phyloP scores from a whole-genome alignment of 148 eudicot genomes.

The Vaccinium corymbosum region DNA sequence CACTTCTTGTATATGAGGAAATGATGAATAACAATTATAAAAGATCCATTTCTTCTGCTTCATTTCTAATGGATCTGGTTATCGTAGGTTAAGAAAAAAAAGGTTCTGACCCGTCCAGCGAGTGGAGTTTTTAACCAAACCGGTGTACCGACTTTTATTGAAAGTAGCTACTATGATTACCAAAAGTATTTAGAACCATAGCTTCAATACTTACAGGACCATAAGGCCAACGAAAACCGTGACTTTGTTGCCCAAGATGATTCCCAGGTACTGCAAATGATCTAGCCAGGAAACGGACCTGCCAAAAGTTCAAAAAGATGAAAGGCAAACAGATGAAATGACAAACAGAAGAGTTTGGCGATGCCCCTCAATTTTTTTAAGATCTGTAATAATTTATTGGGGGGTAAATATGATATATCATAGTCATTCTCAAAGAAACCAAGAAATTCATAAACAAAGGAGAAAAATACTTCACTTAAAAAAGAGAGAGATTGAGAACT shows the following conservation, averaged over 20 bases:
- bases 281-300: constrained; percentile 97
- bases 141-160: not conserved
- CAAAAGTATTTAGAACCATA: not conserved
- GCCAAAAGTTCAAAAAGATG: constrained; percentile 20
- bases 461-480: not conserved
- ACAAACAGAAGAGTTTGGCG: not conserved
- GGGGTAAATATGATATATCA: not conserved
- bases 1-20: not conserved
- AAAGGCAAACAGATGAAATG: not conserved
- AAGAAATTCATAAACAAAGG: not conserved
- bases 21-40: not conserved
- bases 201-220: constrained; percentile 68
- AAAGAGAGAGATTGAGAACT: not conserved
- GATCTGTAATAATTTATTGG: not conserved
- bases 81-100: not conserved
- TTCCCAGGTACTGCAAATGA: constrained; percentile 96
- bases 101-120: not conserved
- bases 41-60: not conserved
- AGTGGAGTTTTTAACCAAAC: not conserved
- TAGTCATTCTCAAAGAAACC: not conserved
- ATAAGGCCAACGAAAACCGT: constrained; percentile 99
- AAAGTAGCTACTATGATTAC: not conserved
- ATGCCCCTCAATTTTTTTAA: not conserved
- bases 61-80: constrained; percentile 1
- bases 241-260: constrained; percentile 99